Conservation (phyloP, 1,139 yeast species). For the Yamadazyma triangularis region DNA sequence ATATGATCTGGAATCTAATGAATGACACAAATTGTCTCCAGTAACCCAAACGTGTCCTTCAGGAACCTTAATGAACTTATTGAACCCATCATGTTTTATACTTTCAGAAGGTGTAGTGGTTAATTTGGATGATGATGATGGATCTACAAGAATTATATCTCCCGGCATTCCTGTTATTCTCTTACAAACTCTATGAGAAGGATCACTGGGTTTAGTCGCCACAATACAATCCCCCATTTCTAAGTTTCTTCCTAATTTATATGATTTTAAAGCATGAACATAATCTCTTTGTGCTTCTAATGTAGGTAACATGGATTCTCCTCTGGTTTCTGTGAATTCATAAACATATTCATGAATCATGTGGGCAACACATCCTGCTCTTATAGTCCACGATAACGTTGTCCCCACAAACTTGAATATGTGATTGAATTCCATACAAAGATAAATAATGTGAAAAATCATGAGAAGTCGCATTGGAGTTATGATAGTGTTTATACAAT, state of each 20-base stretch:
- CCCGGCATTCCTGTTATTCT: conserved; percentile 97
- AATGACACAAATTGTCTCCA: conserved; percentile 85
- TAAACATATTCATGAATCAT: conserved; percentile 61
- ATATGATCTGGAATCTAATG: conserved; percentile 88
- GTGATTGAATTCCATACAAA: conserved; percentile 17
- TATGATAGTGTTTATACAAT: too few relatives aligned
- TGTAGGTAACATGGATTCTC: conserved; percentile 96
- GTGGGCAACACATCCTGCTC: conserved; percentile 70
- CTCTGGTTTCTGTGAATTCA: conserved; percentile 79
- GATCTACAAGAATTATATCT: conserved; percentile 76
- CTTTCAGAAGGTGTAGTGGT: conserved; percentile 34
- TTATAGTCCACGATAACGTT: conserved; percentile 42
- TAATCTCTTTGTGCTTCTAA: conserved; percentile 69
- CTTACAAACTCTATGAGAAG: conserved; percentile 81
- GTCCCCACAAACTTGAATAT: conserved; percentile 24
- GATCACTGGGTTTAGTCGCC: conserved; percentile 87
- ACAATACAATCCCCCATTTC: conserved; percentile 85
- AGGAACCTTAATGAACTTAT: conserved; percentile 65
- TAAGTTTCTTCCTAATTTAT: conserved; percentile 55
- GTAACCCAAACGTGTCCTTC: conserved; percentile 97
- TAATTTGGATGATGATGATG: conserved; percentile 55
- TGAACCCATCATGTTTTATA: conserved; percentile 40
- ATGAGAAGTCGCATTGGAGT: too few relatives aligned
- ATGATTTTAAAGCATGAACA: conserved; percentile 69
- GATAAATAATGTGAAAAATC: too few relatives aligned